Base-by-base conservation (phyloP, 208 protist genomes). In the Acanthamoeba culbertsoni region DNA sequence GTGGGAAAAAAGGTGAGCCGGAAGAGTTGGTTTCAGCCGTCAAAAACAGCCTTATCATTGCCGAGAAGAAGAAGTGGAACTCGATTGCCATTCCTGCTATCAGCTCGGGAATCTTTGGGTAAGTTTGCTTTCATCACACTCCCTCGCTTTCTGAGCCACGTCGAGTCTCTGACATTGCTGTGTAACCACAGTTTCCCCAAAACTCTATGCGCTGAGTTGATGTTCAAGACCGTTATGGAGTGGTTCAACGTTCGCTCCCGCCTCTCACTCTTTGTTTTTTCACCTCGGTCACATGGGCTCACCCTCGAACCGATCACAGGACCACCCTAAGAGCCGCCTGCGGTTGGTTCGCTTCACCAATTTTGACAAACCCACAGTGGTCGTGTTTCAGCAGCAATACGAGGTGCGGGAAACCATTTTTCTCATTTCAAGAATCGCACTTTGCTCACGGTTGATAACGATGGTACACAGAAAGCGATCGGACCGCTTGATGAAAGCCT, bases 81-180 rank as follows among this genome's bases (percentile, higher is more conserved):
- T 88, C 79, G 46, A 88, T 88, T 14, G 42, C 79, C 1, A 88
- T 88, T 1, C 79, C 79, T 12, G 79, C 79, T 31, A 88, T 88
- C 33, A 63, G 79, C 79, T 65, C 48, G 43, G 79, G 79, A 42
- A 88, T 88, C 79, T 88, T 88, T 31, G 79, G 79, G 79, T 88
- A 45, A 0, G 40, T 31, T 43, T 20, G 42, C 12, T 79, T n/a
- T 31, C 31, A 71, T 33, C 62, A 2, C 20, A 20, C 0, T 77
- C 26, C 14, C 65, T 77, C 40, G 2, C 26, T n/a, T n/a, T n/a
- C n/a, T n/a, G n/a, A n/a, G n/a, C n/a, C n/a, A n/a, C n/a, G n/a
- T n/a, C n/a, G n/a, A n/a, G n/a, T n/a, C n/a, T n/a, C n/a, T n/a
- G n/a, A n/a, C 10, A 33, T 40, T 16, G 0, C 45, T 42, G 20